Evolutionary conservation across 306 rosid species (phyloP).

Genomic region (Purshia tridentata): DNA sequence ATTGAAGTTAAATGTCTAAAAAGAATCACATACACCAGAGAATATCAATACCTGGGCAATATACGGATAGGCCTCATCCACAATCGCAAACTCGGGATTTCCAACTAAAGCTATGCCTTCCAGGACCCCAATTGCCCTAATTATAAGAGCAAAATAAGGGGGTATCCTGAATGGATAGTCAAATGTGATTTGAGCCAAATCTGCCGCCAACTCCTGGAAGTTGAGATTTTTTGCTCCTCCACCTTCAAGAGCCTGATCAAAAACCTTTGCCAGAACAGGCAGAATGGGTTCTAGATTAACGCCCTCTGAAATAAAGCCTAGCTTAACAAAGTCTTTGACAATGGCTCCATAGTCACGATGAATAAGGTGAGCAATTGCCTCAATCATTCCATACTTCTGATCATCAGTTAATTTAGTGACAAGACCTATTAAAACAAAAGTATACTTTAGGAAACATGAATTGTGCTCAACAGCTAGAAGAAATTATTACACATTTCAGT

Average conservation of each 20-base stretch:
- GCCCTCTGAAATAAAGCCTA: slow-evolving; percentile 88
- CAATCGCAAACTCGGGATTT: slow-evolving; percentile 95
- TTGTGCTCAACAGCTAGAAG: neutral
- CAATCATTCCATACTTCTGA: slow-evolving; percentile 98
- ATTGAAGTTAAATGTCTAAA: slow-evolving; percentile 8
- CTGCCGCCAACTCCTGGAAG: slow-evolving; percentile 97
- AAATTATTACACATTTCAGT: neutral
- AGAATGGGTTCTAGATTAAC: slow-evolving; percentile 93
- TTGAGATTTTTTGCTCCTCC: slow-evolving; percentile 98
- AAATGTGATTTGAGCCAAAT: slow-evolving; percentile 96
- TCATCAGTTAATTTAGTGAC: slow-evolving; percentile 97
- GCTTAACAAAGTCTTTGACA: slow-evolving; percentile 92
- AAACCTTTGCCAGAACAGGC: slow-evolving; percentile 96
- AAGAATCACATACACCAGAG: neutral
- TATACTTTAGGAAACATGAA: neutral
- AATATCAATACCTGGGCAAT: slow-evolving; percentile 77
- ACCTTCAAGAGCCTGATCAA: slow-evolving; percentile 98
- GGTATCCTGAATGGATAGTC: slow-evolving; percentile 99
- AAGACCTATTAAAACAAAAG: slow-evolving; percentile 63
- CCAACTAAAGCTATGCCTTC: slow-evolving; percentile 99
- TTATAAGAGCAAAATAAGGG: slow-evolving; percentile 96
- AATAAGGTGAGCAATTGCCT: slow-evolving; percentile 96
- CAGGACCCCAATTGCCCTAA: slow-evolving; percentile 93
- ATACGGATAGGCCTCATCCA: slow-evolving; percentile 98
- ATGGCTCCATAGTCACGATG: slow-evolving; percentile 94